Percentiles rank a stretch among this genome's conserved stretches.
Evolutionary conservation across 257 asterid species (phyloP).

Genomic region (Lycium barbarum): DNA sequence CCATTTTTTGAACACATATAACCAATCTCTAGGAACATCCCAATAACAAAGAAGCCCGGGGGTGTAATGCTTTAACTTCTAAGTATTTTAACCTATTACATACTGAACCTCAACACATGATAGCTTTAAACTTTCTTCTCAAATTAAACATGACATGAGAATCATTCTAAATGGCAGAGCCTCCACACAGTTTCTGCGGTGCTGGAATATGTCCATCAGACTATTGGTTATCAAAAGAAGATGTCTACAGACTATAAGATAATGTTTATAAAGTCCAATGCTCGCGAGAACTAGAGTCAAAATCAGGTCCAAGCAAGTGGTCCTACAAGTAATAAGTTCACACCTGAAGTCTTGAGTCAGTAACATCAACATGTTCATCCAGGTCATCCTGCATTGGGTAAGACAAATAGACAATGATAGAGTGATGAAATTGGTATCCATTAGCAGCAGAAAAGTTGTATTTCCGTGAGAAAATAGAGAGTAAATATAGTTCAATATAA

Average conservation of each 20-base stretch:
- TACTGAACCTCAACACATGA: background rate
- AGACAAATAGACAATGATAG: conserved; percentile 29
- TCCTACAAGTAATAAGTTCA: conserved; percentile 26
- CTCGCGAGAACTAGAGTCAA: conserved; percentile 1
- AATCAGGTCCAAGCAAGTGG: background rate
- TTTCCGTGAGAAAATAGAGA: background rate
- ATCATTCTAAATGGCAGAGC: background rate
- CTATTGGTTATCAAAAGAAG: no score
- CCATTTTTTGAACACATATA: background rate
- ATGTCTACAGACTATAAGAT: background rate
- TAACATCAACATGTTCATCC: conserved; percentile 83
- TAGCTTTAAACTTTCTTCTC: background rate
- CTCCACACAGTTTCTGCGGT: background rate
- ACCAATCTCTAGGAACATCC: background rate
- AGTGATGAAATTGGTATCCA: background rate
- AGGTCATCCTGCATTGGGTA: conserved; percentile 62
- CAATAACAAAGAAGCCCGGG: conserved; percentile 4
- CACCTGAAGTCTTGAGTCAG: conserved; percentile 80
- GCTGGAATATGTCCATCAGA: background rate
- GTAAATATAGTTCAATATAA: conserved; percentile 6
- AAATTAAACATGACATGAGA: conserved; percentile 16
- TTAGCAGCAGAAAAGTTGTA: background rate
- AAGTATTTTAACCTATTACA: background rate
- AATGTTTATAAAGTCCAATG: background rate
- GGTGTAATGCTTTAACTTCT: background rate